A percentile compares a stretch with the other conserved stretches of the same genome.
phyloP scores from a whole-genome alignment of 148 eudicot genomes.

The Arbutus unedo region DNA sequence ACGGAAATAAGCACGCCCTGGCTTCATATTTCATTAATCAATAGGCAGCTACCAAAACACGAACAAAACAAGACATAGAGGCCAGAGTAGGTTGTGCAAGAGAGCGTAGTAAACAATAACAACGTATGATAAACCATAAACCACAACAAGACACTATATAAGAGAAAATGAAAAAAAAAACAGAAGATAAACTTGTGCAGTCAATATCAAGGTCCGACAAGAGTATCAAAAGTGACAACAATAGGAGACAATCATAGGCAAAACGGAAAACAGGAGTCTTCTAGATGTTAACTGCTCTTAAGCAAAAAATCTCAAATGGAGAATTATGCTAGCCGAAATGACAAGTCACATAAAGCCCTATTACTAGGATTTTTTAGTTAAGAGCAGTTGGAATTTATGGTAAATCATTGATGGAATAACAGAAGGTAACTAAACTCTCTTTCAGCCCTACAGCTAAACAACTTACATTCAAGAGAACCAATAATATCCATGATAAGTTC shows the following conservation, averaged over 20 bases:
- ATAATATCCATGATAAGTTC: conserved; percentile 79
- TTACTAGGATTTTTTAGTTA: not conserved
- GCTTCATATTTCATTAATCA: not conserved
- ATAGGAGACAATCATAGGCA: conserved; percentile 5
- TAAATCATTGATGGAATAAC: not conserved
- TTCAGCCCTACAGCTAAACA: not conserved
- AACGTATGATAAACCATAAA: not conserved
- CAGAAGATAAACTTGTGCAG: conserved; percentile 1
- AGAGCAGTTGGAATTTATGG: not conserved
- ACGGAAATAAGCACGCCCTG: not conserved
- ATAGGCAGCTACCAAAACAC: not conserved
- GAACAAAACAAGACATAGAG: not conserved
- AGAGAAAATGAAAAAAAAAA: not conserved
- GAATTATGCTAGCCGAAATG: not conserved
- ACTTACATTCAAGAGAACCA: conserved; percentile 95
- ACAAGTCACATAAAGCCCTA: not conserved
- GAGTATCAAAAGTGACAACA: not conserved
- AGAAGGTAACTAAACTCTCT: conserved; percentile 5
- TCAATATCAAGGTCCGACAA: not conserved
- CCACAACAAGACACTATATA: not conserved
- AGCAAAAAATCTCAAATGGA: not conserved
- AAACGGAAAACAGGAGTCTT: conserved; percentile 7
- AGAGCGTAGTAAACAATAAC: not conserved
- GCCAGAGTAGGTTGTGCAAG: not conserved
- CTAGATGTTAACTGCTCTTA: not conserved